Evolutionary conservation across 208 protist species (phyloP), one percentile per base, ranked within the genome.

Genomic region (Leishmania tropica): DNA sequence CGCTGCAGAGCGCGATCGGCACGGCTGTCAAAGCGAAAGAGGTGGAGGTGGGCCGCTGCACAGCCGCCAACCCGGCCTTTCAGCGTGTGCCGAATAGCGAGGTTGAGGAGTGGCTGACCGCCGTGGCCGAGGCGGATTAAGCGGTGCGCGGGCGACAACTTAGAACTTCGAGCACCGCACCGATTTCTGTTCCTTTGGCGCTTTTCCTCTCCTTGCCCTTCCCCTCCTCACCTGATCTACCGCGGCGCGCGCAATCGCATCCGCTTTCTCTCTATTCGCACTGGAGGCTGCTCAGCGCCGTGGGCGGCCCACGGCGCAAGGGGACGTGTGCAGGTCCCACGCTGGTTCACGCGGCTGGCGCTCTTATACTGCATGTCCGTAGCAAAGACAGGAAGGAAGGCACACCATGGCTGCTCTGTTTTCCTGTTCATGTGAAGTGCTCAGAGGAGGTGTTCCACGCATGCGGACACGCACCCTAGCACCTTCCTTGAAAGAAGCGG

Each of bases 101-200:
- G 74, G 93, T 98, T 11, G 95, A 98, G 86, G 92, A 96, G 60
- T 97, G 92, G 93, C 88, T 98, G 56, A 98, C 95, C 6, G 91
- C 92, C 3, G 89, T 98, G 31, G 92, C 93, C 1, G 95, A 98
- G 87, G 90, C 90, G 6, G 95, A 98, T 87, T 97, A 89, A 90
- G 28, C 60, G 65, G n/a, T 19, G 47, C 42, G 47, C n/a, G 60
- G n/a, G 5, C 47, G 47, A 42, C 11, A 19, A 54, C 28, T 15
- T 51, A 3, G 71, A 68, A 17, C 71, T 60, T 42, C 19, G 37
- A 7, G 64, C 28, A 15, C 62, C 51, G 13, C 65, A 48, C 42
- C 11, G 5, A 60, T 71, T 45, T 75, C 40, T 51, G 31, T 40
- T 35, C 68, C 75, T 11, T 64, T 53, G 21, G 58, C 28, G 75